Base-by-base conservation (phyloP, 257 asterid genomes). In the Nicotiana noctiflora region DNA sequence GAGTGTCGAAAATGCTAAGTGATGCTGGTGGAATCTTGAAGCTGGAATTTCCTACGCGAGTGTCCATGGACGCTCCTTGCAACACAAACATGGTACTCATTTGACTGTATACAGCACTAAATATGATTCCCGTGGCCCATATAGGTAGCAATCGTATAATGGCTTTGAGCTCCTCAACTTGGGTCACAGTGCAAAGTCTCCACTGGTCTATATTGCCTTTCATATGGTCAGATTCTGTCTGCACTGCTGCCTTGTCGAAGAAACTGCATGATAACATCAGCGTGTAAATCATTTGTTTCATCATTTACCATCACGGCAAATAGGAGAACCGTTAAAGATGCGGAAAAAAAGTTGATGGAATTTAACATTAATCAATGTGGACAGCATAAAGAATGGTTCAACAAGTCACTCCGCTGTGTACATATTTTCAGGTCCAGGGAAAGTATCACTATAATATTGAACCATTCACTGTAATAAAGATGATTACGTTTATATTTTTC, bases 101-200 rank as follows among this genome's bases (percentile, higher is more conserved):
- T 83, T 90, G 97, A 18, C 86, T 84, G 44, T 89, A 88, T 8
- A 89, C 95, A 0, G 90, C 78, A 82, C 88, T 77, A 86, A 90
- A 88, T 78, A 90, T 83, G 77, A 92, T 92, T 2, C 93, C 93
- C 4, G 97, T 92, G 5, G 92, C 92, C 95, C 92, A 90, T 14
- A 92, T 75, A 0, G 95, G 97, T 25, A 92, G 89, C 81, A 90
- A 60, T 3, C 88, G 84, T 63, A 92, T 77, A 61, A 92, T 82
- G 31, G 88, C 88, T 77, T 92, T 92, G 7, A 92, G 85, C 79
- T 92, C 95, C 80, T 92, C 95, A 12, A 92, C 91, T 81, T 92
- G 95, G 2, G 95, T 89, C 62, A 92, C 90, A 0, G 93, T 88
- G 91, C 97, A 92, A 0, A 89, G 90, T n/a, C 88, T 85, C 97